Conservation (phyloP, 148 eudicot genomes). For the Vaccinium macrocarpon region DNA sequence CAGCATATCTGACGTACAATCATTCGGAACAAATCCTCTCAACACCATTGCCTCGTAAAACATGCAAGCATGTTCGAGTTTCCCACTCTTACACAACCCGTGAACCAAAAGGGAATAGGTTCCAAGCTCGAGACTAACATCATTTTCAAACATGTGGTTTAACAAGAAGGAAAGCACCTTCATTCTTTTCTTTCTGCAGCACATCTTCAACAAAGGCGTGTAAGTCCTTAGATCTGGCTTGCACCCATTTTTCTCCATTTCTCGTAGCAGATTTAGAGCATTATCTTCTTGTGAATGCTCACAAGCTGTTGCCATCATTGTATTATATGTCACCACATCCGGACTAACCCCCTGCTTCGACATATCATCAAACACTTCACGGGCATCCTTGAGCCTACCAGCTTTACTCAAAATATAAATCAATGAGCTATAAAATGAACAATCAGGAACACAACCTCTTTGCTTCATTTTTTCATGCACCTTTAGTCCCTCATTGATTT, state of each 20-base stretch:
- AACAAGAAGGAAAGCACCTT: slow-evolving; percentile 66
- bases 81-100: slow-evolving; percentile 51
- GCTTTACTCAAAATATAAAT: slow-evolving; percentile 44
- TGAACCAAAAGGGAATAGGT: slow-evolving; percentile 65
- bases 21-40: slow-evolving; percentile 60
- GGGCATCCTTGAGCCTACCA: slow-evolving; percentile 70
- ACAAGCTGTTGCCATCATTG: slow-evolving; percentile 65
- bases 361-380: slow-evolving; percentile 68
- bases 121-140: slow-evolving; percentile 57
- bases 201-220: slow-evolving; percentile 69
- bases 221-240: slow-evolving; percentile 60
- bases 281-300: slow-evolving; percentile 54
- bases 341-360: slow-evolving; percentile 44
- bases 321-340: slow-evolving; percentile 53
- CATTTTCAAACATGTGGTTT: slow-evolving; percentile 66
- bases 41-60: slow-evolving; percentile 54
- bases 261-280: slow-evolving; percentile 56
- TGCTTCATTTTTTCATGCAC: slow-evolving; percentile 63
- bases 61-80: slow-evolving; percentile 62
- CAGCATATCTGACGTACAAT: slow-evolving; percentile 41
- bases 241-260: slow-evolving; percentile 60
- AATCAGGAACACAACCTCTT: slow-evolving; percentile 56
- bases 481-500: slow-evolving; percentile 48
- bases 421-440: slow-evolving; percentile 58
- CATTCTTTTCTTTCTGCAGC: slow-evolving; percentile 68